Conservation (phyloP, 805 yeast species). For the Lachancea thermotolerans region DNA sequence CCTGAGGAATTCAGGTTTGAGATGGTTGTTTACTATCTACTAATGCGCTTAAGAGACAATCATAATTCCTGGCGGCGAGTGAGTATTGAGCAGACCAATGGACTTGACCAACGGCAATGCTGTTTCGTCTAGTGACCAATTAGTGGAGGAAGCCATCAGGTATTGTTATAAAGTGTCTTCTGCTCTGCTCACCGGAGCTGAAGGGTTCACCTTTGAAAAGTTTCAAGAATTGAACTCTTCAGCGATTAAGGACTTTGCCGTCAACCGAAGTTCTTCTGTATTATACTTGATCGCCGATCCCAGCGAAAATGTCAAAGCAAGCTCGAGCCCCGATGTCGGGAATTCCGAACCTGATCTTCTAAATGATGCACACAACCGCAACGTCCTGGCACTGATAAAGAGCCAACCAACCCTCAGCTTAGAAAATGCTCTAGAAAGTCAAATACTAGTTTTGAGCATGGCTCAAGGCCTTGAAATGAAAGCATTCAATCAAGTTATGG, state of each 20-base stretch:
- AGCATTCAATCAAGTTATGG: slow-evolving; percentile 50
- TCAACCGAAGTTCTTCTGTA: slow-evolving; percentile 4
- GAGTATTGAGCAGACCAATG: slow-evolving; percentile 1
- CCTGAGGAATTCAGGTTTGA: too few relatives aligned
- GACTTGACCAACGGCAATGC: not conserved
- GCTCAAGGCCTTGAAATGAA: slow-evolving; percentile 36
- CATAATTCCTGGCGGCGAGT: too few relatives aligned
- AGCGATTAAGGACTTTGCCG: not conserved
- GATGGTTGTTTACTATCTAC: too few relatives aligned
- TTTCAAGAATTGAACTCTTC: not conserved
- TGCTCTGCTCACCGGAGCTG: not conserved
- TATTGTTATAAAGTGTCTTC: slow-evolving; percentile 2
- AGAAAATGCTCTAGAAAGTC: slow-evolving; percentile 24
- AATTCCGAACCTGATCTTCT: too few relatives aligned
- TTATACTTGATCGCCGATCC: too few relatives aligned
- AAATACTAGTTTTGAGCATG: slow-evolving; percentile 32
- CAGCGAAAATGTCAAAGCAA: too few relatives aligned
- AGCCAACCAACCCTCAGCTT: slow-evolving; percentile 31
- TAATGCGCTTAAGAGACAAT: too few relatives aligned
- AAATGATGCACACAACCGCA: slow-evolving; percentile 6
- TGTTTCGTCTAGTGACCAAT: not conserved
- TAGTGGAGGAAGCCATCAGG: not conserved
- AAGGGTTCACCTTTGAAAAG: not conserved
- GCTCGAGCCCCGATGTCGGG: too few relatives aligned
- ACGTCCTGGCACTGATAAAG: slow-evolving; percentile 35